phyloP scores from a whole-genome alignment of 441 rosid species.

The Populus hybrid region DNA sequence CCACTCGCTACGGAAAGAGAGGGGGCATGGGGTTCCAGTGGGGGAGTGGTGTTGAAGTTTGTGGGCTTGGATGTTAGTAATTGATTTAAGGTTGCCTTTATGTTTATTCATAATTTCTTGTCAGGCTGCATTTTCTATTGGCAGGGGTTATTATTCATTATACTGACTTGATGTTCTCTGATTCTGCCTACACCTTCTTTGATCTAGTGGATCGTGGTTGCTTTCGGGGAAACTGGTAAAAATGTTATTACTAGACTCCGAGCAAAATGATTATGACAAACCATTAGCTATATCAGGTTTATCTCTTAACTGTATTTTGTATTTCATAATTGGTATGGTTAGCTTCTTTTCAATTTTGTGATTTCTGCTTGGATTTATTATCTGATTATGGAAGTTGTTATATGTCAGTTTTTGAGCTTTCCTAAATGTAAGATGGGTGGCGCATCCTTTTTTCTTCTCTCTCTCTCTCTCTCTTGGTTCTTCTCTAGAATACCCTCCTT shows the following conservation, averaged over 20 bases:
- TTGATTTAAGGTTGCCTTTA: background rate
- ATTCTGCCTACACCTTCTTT: constrained; percentile 11
- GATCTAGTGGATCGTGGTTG: constrained; percentile 66
- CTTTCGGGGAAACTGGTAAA: constrained; percentile 87
- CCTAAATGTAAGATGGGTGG: background rate
- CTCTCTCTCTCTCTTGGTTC: background rate
- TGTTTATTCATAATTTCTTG: background rate
- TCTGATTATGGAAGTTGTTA: background rate
- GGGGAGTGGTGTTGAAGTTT: background rate
- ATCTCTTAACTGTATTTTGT: constrained; percentile 18
- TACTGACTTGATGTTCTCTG: constrained; percentile 1
- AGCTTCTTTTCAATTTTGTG: background rate
- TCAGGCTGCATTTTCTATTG: background rate
- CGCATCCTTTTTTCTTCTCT: no score
- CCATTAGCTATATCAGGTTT: constrained; percentile 83
- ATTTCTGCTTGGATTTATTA: background rate
- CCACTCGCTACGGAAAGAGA: background rate
- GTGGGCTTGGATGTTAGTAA: no score
- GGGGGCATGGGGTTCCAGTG: background rate
- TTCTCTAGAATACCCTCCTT: background rate
- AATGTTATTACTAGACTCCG: constrained; percentile 79
- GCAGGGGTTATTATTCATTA: constrained; percentile 1
- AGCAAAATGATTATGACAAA: constrained; percentile 65
- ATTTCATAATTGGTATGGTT: constrained; percentile 5
- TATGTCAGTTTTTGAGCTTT: background rate